phyloP scores from a whole-genome alignment of 768 basidiomycete species.

The Psilocybe subaeruginosa region DNA sequence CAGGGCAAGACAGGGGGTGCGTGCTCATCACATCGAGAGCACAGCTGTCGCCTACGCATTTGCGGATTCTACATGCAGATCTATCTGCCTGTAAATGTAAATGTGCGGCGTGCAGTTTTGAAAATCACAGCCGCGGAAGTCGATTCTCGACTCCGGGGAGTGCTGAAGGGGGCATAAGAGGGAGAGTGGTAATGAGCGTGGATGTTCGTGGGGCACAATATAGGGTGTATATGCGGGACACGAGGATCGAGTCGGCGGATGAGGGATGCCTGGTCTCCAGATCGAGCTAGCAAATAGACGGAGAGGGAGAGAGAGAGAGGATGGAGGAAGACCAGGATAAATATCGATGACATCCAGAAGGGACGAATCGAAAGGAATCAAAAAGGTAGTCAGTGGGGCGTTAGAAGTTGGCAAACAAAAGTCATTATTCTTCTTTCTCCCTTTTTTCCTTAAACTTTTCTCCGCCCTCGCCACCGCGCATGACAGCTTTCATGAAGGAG shows the following conservation, averaged over 20 bases:
- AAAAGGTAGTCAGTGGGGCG: not conserved
- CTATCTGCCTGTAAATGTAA: too few species aligned
- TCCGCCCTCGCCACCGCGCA: constrained; percentile 79
- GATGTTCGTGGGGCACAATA: not conserved
- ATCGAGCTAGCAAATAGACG: not conserved
- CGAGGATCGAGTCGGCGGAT: not conserved
- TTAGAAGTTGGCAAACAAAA: not conserved
- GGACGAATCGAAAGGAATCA: not conserved
- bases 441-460: constrained; percentile 32
- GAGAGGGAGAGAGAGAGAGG: not conserved
- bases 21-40: too few species aligned
- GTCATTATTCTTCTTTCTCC: constrained; percentile 6
- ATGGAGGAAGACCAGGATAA: not conserved
- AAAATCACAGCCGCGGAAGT: too few species aligned
- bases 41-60: too few species aligned
- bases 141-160: too few species aligned
- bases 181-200: not conserved
- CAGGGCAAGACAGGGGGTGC: not conserved
- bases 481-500: constrained; percentile 80
- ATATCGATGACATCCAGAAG: not conserved
- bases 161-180: too few species aligned
- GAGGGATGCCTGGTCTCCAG: too few species aligned
- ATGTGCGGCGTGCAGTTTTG: too few species aligned
- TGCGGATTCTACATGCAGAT: too few species aligned
- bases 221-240: not conserved